Conservation (phyloP, 2,329 filamentous ascomycete species). For the Trichoderma lentiforme region DNA sequence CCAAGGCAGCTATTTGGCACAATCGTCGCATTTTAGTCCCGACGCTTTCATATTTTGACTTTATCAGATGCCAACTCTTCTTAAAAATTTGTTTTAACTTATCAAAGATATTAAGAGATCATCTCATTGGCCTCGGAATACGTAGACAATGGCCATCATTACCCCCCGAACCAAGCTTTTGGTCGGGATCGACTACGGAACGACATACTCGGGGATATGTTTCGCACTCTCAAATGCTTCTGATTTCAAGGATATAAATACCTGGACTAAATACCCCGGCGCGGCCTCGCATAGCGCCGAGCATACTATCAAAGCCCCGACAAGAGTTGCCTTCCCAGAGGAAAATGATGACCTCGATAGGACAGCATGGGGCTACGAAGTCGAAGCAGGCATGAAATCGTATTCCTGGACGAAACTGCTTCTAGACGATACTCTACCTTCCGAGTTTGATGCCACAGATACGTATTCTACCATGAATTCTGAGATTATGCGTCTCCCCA, state of each 20-base stretch:
- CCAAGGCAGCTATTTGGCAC: background rate
- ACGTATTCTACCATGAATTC: background rate
- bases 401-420: background rate
- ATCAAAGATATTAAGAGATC: background rate
- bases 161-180: background rate
- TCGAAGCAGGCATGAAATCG: background rate
- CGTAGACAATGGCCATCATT: background rate
- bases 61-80: background rate
- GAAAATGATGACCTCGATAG: background rate
- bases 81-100: background rate
- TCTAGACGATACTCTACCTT: background rate
- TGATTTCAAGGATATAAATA: background rate
- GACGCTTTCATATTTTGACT: rapidly evolving
- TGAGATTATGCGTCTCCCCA: background rate
- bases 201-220: background rate
- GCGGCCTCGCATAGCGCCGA: background rate
- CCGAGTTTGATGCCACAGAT: background rate
- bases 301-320: background rate
- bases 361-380: background rate
- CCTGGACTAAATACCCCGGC: background rate
- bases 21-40: background rate
- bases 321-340: background rate
- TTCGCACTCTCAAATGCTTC: background rate
- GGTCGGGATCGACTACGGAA: background rate
- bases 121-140: background rate